phyloP scores from a whole-genome alignment of 2,329 filamentous ascomycete species.

The Talaromyces sp. region DNA sequence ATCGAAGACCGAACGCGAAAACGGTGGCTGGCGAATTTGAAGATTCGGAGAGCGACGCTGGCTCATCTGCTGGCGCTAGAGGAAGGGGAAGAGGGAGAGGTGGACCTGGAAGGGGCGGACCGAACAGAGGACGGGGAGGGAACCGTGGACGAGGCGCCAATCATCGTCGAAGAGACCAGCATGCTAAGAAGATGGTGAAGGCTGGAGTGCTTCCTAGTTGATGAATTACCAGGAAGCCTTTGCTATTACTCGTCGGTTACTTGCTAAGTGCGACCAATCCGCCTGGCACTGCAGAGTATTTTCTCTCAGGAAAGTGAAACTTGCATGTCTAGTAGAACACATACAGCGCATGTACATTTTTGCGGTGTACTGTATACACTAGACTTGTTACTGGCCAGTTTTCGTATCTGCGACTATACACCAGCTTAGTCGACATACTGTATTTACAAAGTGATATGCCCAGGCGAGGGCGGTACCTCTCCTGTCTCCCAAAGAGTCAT shows the following conservation, averaged over 20 bases:
- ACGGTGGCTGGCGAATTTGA: conserved; percentile 47
- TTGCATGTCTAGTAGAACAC: not conserved
- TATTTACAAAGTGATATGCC: conserved; percentile 31
- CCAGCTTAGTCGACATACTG: not conserved
- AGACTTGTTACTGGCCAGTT: not conserved
- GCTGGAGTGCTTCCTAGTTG: conserved; percentile 46
- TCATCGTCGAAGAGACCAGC: conserved; percentile 75
- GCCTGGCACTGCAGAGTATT: not conserved
- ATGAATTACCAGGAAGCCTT: not conserved
- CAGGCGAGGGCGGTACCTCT: conserved; percentile 53
- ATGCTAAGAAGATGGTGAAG: conserved; percentile 62
- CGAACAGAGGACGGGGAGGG: conserved; percentile 44
- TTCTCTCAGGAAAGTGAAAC: not conserved
- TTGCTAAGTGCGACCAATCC: not conserved
- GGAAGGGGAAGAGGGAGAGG: conserved; percentile 49
- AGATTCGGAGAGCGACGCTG: conserved; percentile 25
- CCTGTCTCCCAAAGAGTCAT: conserved; percentile 50
- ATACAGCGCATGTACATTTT: not conserved
- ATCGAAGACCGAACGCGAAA: conserved; percentile 44
- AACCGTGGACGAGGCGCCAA: conserved; percentile 66
- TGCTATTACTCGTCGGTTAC: not conserved
- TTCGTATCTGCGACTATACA: not conserved
- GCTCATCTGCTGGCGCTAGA: conserved; percentile 33
- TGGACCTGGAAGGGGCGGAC: conserved; percentile 48
- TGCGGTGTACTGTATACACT: not conserved